A percentile compares a stretch with the other conserved stretches of the same genome.
phyloP scores from a whole-genome alignment of 1,284 basidiomycete species.

The Anthracocystis panici-leucophaei region DNA sequence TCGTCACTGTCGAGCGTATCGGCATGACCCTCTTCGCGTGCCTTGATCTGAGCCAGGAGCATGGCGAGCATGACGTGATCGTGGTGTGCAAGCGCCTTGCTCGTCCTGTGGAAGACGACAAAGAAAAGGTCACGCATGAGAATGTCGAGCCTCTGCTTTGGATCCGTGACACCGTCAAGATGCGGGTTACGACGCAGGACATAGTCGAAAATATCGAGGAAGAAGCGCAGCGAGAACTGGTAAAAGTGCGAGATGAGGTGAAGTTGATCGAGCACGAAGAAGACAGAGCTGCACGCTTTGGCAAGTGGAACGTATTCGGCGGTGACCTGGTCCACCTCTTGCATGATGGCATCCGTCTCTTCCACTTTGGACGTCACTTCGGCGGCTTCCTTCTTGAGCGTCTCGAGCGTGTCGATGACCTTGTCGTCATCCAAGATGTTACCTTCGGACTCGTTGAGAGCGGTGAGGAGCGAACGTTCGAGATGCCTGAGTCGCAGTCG shows the following conservation, averaged over 20 bases:
- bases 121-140: slow-evolving; percentile 93
- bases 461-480: slow-evolving; percentile 92
- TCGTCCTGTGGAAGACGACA: slow-evolving; percentile 87
- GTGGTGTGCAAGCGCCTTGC: slow-evolving; percentile 87
- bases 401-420: slow-evolving; percentile 96
- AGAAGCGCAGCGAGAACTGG: slow-evolving; percentile 96
- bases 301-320: slow-evolving; percentile 93
- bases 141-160: slow-evolving; percentile 81
- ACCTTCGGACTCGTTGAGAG: slow-evolving; percentile 94
- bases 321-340: slow-evolving; percentile 94
- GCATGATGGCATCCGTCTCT: slow-evolving; percentile 95
- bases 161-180: slow-evolving; percentile 81
- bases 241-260: slow-evolving; percentile 97
- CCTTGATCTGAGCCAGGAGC: slow-evolving; percentile 88
- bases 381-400: slow-evolving; percentile 94
- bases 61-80: slow-evolving; percentile 93
- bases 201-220: slow-evolving; percentile 97
- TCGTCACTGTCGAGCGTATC: slow-evolving; percentile 79
- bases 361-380: slow-evolving; percentile 97
- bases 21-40: slow-evolving; percentile 72
- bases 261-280: slow-evolving; percentile 96
- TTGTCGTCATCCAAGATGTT: slow-evolving; percentile 99
- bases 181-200: slow-evolving; percentile 92
- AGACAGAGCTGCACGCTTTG: slow-evolving; percentile 94
- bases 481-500: slow-evolving; percentile 89